Percentiles rank a stretch among this genome's conserved stretches.
phyloP scores from a whole-genome alignment of 441 rosid species.

The Bruguiera hainesii region DNA sequence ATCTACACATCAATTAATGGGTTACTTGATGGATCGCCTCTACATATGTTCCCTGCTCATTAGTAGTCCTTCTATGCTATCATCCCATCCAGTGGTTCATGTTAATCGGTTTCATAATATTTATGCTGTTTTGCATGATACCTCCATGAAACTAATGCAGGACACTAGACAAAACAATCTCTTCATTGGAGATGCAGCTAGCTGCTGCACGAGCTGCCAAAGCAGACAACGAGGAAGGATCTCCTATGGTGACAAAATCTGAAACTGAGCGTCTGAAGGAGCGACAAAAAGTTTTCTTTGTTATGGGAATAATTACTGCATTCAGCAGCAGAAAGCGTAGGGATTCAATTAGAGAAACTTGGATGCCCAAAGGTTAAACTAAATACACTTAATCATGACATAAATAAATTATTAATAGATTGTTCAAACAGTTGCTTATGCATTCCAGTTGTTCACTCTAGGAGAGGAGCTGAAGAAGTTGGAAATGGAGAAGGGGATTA shows the following conservation, averaged over 20 bases:
- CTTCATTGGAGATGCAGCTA: constrained; percentile 75
- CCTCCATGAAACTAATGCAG: constrained; percentile 37
- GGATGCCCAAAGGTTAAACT: constrained; percentile 79
- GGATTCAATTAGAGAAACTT: constrained; percentile 84
- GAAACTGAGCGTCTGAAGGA: constrained; percentile 42
- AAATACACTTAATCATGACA: neutral
- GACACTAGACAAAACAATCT: constrained; percentile 83
- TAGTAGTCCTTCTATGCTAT: neutral
- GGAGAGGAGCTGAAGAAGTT: constrained; percentile 67
- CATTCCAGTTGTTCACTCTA: constrained; percentile 31
- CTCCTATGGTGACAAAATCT: constrained; percentile 40
- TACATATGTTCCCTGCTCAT: no score
- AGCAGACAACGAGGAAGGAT: constrained; percentile 43
- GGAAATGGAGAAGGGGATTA: constrained; percentile 83
- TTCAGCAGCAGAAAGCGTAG: constrained; percentile 94
- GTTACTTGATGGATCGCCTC: no score
- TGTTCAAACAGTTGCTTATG: constrained; percentile 7
- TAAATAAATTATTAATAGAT: no score
- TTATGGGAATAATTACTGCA: constrained; percentile 92
- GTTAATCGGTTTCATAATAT: neutral
- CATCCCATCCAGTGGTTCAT: neutral
- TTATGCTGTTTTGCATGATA: constrained; percentile 6
- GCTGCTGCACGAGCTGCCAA: constrained; percentile 85
- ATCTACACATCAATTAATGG: no score
- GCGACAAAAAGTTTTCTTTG: constrained; percentile 73